A percentile compares a stretch with the other conserved stretches of the same genome.
Conservation (phyloP, 305 asterid genomes). For the Fraxinus baroniana region DNA sequence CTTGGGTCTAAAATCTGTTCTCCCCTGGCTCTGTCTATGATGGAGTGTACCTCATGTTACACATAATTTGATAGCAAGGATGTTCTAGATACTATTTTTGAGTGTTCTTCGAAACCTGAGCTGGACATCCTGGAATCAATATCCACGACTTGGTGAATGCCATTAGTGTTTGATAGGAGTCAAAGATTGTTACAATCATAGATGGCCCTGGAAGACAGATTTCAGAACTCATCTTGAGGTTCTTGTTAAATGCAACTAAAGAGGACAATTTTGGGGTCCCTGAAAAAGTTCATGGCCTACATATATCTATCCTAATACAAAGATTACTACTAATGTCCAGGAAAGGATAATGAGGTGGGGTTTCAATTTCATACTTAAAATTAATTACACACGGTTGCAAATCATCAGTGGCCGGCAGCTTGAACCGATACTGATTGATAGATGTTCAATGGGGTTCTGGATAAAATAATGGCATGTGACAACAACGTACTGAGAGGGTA, state of each 20-base stretch:
- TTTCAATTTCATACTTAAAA: constrained; percentile 21
- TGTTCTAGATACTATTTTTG: background rate
- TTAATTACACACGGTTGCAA: constrained; percentile 21
- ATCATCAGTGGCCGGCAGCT: constrained; percentile 50
- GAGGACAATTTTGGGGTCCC: constrained; percentile 20
- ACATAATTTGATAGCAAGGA: background rate
- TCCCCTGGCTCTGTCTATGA: background rate
- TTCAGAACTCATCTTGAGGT: constrained; percentile 16
- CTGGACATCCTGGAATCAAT: background rate
- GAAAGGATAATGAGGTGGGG: constrained; percentile 35
- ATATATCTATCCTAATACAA: constrained; percentile 25
- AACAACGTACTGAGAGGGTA: constrained; percentile 42
- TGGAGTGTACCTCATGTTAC: background rate
- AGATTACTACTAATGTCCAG: constrained; percentile 22
- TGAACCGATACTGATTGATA: constrained; percentile 27
- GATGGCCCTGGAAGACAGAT: constrained; percentile 18
- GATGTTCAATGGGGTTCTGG: constrained; percentile 29
- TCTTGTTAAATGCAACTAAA: constrained; percentile 19
- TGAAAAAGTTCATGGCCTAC: constrained; percentile 23
- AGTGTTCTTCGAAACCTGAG: background rate
- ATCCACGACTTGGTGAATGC: background rate
- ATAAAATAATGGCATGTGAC: constrained; percentile 53
- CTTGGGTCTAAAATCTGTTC: background rate
- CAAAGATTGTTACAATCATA: constrained; percentile 1
- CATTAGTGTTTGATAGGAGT: background rate